A percentile compares a stretch with the other conserved stretches of the same genome.
phyloP scores from a whole-genome alignment of 2,329 filamentous ascomycete species.

The Decorospora gaudefroyi region DNA sequence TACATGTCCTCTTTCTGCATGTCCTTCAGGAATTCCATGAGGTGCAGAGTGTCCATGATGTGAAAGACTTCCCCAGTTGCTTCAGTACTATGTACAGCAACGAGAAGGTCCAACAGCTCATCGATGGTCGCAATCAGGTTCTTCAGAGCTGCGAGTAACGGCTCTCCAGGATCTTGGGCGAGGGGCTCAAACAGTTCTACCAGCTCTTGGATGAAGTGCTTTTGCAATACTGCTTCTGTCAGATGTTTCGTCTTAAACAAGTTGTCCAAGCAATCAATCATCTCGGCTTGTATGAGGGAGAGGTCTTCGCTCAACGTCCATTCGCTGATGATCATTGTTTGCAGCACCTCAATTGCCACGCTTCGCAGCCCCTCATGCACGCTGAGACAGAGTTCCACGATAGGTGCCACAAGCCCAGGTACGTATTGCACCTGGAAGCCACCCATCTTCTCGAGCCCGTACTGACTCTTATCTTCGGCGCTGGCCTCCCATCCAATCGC shows the following conservation, averaged over 20 bases:
- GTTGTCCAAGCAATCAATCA: constrained; percentile 89
- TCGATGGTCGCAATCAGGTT: constrained; percentile 83
- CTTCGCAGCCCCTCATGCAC: constrained; percentile 88
- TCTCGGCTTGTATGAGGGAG: constrained; percentile 88
- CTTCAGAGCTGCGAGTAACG: constrained; percentile 74
- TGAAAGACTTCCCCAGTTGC: constrained; percentile 73
- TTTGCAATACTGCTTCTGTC: constrained; percentile 87
- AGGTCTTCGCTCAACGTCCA: constrained; percentile 95
- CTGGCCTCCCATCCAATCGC: constrained; percentile 95
- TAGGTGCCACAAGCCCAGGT: constrained; percentile 84
- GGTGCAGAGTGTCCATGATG: constrained; percentile 82
- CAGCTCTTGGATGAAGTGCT: constrained; percentile 87
- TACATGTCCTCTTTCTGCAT: constrained; percentile 98
- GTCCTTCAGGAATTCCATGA: constrained; percentile 96
- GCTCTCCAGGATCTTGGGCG: constrained; percentile 67
- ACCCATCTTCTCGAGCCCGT: constrained; percentile 81
- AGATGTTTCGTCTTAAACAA: constrained; percentile 88
- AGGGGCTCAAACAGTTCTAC: constrained; percentile 78
- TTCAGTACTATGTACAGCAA: constrained; percentile 82
- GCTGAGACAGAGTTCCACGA: constrained; percentile 91
- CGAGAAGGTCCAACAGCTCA: constrained; percentile 86
- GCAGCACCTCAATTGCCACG: constrained; percentile 89
- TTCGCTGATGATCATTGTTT: constrained; percentile 98
- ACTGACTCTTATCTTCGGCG: constrained; percentile 74
- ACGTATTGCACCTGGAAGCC: constrained; percentile 99